Conservation (phyloP, 805 yeast genomes). For the Grigorovia transvaalensis region DNA sequence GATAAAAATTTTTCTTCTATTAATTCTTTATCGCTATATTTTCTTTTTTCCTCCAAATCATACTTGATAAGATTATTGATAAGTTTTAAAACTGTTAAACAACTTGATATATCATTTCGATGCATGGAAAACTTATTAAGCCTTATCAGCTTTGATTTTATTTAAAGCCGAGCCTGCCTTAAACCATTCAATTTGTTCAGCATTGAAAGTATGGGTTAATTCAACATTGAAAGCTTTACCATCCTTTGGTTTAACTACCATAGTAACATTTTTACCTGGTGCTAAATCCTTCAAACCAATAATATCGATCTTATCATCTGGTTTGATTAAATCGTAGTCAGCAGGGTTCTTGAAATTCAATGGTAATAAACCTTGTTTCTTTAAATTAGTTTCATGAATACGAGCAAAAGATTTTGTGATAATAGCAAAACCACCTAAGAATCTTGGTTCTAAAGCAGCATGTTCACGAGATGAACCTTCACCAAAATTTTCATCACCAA, state of each 20-base stretch:
- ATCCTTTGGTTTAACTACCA: slow-evolving; percentile 61
- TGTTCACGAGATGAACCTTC: slow-evolving; percentile 99
- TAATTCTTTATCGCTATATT: background rate
- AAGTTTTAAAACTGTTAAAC: background rate
- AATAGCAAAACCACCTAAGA: slow-evolving; percentile 96
- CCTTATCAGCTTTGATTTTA: slow-evolving; percentile 36
- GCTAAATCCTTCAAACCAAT: slow-evolving; percentile 75
- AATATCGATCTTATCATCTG: slow-evolving; percentile 82
- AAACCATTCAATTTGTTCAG: slow-evolving; percentile 98
- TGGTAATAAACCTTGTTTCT: slow-evolving; percentile 98
- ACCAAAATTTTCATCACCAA: slow-evolving; percentile 98
- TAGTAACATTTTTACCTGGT: slow-evolving; percentile 82
- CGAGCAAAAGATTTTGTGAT: slow-evolving; percentile 97
- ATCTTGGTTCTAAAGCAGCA: slow-evolving; percentile 99
- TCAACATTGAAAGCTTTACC: slow-evolving; percentile 82
- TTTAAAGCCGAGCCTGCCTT: slow-evolving; percentile 98
- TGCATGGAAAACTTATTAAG: background rate
- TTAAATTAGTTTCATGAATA: slow-evolving; percentile 98
- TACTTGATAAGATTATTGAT: background rate
- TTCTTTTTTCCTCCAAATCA: background rate
- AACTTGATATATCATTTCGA: background rate
- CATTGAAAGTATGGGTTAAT: slow-evolving; percentile 93
- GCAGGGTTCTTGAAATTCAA: slow-evolving; percentile 82
- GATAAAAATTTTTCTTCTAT: background rate
- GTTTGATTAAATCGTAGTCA: slow-evolving; percentile 89